phyloP scores from a whole-genome alignment of 2,329 filamentous ascomycete species.

The Diaporthe helianthi region DNA sequence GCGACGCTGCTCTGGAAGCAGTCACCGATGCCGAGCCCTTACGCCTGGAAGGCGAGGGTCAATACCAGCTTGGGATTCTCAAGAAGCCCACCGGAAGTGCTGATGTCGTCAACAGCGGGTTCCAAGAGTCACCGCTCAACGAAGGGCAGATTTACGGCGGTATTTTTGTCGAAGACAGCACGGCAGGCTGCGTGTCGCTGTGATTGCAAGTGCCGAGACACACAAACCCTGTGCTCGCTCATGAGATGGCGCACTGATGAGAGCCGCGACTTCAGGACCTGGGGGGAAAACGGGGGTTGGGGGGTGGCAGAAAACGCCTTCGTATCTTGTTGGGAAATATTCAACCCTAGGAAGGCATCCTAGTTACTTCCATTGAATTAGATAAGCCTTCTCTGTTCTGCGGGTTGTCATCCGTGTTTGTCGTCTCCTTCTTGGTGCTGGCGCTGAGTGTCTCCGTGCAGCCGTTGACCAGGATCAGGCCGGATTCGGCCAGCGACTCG shows the following conservation, averaged over 20 bases:
- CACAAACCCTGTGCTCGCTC: background rate
- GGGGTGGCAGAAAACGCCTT: background rate
- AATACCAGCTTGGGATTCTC: conserved; percentile 64
- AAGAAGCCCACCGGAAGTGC: conserved; percentile 62
- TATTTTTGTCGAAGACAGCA: conserved; percentile 57
- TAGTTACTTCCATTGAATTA: background rate
- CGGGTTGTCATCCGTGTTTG: background rate
- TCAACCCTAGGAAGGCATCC: conserved; percentile 1
- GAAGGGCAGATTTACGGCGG: conserved; percentile 60
- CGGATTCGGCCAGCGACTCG: background rate
- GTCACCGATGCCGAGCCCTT: conserved; percentile 55
- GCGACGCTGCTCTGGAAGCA: conserved; percentile 52
- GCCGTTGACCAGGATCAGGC: background rate
- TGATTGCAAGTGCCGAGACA: conserved; percentile 38
- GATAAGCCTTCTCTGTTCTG: background rate
- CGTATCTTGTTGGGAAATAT: background rate
- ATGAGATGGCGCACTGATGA: background rate
- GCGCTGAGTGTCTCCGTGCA: conserved; percentile 7
- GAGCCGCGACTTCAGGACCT: no score
- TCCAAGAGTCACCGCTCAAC: conserved; percentile 53
- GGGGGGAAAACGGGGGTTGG: no score
- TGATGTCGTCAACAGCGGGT: conserved; percentile 58
- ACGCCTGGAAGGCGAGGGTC: conserved; percentile 59
- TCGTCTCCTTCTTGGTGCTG: background rate
- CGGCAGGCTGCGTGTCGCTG: conserved; percentile 49